Conservation (phyloP, 441 rosid genomes). For the Mallotus repandus region DNA sequence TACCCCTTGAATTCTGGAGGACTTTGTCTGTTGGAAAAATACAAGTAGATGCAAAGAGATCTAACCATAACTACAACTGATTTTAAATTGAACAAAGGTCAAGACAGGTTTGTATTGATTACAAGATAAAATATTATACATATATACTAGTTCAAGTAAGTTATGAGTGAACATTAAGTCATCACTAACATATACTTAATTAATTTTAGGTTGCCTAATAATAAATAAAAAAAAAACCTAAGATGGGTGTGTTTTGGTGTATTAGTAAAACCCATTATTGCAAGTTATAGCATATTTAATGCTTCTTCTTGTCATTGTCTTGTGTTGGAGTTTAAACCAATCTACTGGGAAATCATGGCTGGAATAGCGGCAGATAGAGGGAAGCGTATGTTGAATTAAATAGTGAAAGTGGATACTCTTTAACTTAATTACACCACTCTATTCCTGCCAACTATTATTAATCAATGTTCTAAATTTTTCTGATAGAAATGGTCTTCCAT, state of each 20-base stretch:
- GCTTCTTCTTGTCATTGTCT: not conserved
- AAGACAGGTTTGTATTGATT: conserved; percentile 21
- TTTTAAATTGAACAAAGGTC: conserved; percentile 22
- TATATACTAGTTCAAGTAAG: conserved; percentile 17
- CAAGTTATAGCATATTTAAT: conserved; percentile 5
- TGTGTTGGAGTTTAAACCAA: conserved; percentile 17
- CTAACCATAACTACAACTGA: conserved; percentile 12
- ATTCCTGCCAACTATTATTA: not conserved
- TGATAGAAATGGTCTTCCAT: no score
- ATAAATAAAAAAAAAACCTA: conserved; percentile 16
- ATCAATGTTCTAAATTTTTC: not conserved
- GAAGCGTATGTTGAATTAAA: not conserved
- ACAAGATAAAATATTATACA: not conserved
- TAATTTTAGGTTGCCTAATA: not conserved
- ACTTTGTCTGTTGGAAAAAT: conserved; percentile 28
- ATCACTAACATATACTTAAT: not conserved
- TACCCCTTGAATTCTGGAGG: conserved; percentile 24
- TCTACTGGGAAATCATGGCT: conserved; percentile 2
- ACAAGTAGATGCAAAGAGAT: conserved; percentile 21
- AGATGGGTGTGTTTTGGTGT: not conserved
- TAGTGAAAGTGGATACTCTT: not conserved
- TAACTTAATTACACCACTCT: not conserved
- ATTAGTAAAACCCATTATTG: conserved; percentile 8
- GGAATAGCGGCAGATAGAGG: not conserved
- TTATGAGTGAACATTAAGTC: conserved; percentile 20